Base-by-base conservation (phyloP, 768 basidiomycete genomes). In the Kwoniella europaea region DNA sequence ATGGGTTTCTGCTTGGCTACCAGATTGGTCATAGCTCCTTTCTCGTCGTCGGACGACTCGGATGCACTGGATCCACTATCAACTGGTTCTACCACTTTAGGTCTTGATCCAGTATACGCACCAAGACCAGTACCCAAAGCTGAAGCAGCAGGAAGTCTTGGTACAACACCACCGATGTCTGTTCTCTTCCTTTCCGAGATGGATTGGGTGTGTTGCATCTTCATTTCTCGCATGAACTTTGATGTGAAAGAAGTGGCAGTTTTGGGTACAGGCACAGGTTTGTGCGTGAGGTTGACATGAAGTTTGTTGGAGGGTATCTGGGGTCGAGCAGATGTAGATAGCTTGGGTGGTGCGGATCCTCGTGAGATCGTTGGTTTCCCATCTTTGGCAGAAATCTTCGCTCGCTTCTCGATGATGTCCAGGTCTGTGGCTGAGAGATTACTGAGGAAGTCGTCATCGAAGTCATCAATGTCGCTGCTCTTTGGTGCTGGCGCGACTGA, bases 1-100 rank as follows among this genome's bases (percentile, higher is more conserved):
- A 90, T 89, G 1, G 88, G 87, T 70, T 88, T 88, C 67, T 90
- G 90, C 67, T 90, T 82, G 75, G 87, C 88, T 2, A 85, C 86
- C 66, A 92, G 86, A 12, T 86, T 85, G 1, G 86, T 87, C 71
- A 92, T 77, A 70, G 76, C 80, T 1, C 68, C 65, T 20, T 76
- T 72, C 9, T 81, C 82, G 9, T 80, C 81, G 50, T 76, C 75
- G 13, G 79, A 78, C 7, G 76, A 77, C 3, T 79, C 78, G 6
- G 78, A 78, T 7, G 76, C 80, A 55, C 78, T 79, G 3, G 80
- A 81, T 20, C 74, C 79, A 46, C 67, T 71, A 27, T 75, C 69
- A 18, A 71, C 72, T 10, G 69, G 63, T 41, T 64, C 56, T n/a
- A 73, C 55, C 10, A 72, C 63, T 43, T 55, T 63, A n/a, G 58